Evolutionary conservation across 2,329 filamentous ascomycete genomes (phyloP).

Genomic region (Phialophora tarda): DNA sequence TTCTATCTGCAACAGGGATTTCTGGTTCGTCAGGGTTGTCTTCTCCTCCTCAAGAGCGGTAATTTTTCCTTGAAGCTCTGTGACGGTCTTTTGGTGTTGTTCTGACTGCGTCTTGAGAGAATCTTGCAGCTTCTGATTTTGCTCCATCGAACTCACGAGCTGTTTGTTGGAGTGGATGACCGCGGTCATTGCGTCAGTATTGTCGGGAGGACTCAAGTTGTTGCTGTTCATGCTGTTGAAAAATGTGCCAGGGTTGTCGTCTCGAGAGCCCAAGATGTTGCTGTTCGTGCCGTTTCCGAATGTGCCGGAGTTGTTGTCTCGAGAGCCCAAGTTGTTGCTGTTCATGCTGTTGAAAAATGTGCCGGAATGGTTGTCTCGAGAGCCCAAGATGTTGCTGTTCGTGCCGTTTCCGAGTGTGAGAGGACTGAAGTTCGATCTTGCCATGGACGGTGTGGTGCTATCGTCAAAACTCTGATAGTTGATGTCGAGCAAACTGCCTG

Average conservation of each 20-base stretch:
- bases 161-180: background rate
- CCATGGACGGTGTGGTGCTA: background rate
- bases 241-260: background rate
- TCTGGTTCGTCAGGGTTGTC: background rate
- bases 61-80: background rate
- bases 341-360: too few relatives aligned
- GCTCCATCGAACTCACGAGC: constrained; percentile 3
- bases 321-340: background rate
- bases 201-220: background rate
- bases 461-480: background rate
- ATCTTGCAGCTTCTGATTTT: constrained; percentile 2
- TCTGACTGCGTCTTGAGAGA: background rate
- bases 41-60: background rate
- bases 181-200: background rate
- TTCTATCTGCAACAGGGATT: background rate
- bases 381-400: background rate
- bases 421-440: background rate
- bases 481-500: background rate
- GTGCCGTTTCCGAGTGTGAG: background rate
- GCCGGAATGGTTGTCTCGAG: background rate
- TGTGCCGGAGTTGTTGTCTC: background rate
- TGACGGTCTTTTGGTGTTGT: background rate
- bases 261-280: background rate
- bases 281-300: background rate
- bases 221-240: background rate